Percentiles rank a stretch among this genome's conserved stretches.
Evolutionary conservation across 2,329 filamentous ascomycete genomes (phyloP).

Genomic region (Cordyceps militaris): DNA sequence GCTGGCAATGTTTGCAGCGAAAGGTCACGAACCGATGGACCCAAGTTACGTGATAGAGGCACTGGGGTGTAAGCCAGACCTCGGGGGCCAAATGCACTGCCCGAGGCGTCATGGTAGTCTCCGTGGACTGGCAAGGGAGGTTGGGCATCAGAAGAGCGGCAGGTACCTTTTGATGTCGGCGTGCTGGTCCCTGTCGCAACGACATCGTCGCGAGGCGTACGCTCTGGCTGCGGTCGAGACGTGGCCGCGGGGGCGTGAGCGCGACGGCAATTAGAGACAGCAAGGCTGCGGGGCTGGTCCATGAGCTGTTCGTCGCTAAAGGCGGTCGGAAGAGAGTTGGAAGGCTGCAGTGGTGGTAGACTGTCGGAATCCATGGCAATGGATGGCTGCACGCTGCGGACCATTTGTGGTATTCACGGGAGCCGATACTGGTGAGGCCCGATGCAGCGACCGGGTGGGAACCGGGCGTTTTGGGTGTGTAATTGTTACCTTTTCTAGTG

Average conservation of each 20-base stretch:
- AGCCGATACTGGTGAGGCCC: conserved; percentile 9
- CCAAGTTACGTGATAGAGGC: conserved; percentile 4
- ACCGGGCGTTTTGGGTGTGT: not conserved
- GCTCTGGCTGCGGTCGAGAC: not conserved
- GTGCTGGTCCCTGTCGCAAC: not conserved
- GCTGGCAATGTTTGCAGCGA: conserved; percentile 36
- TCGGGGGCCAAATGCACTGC: not conserved
- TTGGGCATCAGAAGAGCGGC: conserved; percentile 14
- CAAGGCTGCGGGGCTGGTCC: not conserved
- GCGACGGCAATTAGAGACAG: conserved; percentile 4
- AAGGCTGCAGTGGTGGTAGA: not conserved
- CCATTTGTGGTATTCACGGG: conserved; percentile 3
- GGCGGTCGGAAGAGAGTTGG: not conserved
- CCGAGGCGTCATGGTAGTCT: not conserved
- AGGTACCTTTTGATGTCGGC: not conserved
- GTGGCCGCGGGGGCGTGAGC: conserved; percentile 2
- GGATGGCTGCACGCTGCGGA: conserved; percentile 9
- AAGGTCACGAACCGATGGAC: not conserved
- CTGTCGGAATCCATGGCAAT: conserved; percentile 7
- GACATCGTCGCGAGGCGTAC: conserved; percentile 6
- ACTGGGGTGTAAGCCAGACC: conserved; percentile 11
- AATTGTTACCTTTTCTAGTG: not conserved
- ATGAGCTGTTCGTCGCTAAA: conserved; percentile 1
- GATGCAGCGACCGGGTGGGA: conserved; percentile 8
- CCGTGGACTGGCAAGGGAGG: not conserved